Base-by-base conservation (phyloP, 139 green algal species). In the Chlorella sp. region DNA sequence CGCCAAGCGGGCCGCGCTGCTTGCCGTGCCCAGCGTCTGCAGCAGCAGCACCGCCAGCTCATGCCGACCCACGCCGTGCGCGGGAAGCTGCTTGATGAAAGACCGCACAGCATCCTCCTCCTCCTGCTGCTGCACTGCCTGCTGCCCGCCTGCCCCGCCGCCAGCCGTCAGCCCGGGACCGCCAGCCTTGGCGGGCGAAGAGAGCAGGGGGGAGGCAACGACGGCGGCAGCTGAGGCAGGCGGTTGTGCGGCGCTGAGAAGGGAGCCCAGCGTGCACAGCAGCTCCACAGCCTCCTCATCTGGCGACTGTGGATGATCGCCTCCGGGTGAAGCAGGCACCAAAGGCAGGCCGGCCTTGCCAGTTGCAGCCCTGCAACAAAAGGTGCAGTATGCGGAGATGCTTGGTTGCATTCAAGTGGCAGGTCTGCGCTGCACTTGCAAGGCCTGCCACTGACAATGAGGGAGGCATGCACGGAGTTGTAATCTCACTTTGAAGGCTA, bases 21-120 rank as follows among this genome's bases (percentile, higher is more conserved):
- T 57, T 9, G 39, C 42, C n/a, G 9, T 57, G 71, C 48, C n/a
- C 71, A 89, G 48, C n/a, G 42, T 57, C 37, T 53, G 32, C 48
- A 89, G 85, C 85, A 89, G 42, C 48, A 57, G 14, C 48, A 7
- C 5, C 9, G 85, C 71, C 64, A 89, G 42, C 48, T 83, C 71
- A 2, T 12, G 69, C 42, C 85, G 42, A 3, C 42, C 34, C 3
- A 89, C 12, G 42, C 85, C 85, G 0, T 71, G 32, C 3, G 42
- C 15, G 1, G 85, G 85, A n/a, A 89, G 85, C 42, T n/a, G 40
- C 42, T 73, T 71, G 28, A 89, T 78, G 71, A 89, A 89, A 37
- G 71, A 71, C 48, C 73, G 75, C 42, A 89, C 85, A 1, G 71
- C 69, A 0, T 32, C 85, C 24, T 76, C 85, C 85, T 89, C 85